Percentiles rank a stretch among this genome's conserved stretches.
Evolutionary conservation across 1,139 yeast species (phyloP).

Genomic region (Kurtzmaniella quercitrusa): DNA sequence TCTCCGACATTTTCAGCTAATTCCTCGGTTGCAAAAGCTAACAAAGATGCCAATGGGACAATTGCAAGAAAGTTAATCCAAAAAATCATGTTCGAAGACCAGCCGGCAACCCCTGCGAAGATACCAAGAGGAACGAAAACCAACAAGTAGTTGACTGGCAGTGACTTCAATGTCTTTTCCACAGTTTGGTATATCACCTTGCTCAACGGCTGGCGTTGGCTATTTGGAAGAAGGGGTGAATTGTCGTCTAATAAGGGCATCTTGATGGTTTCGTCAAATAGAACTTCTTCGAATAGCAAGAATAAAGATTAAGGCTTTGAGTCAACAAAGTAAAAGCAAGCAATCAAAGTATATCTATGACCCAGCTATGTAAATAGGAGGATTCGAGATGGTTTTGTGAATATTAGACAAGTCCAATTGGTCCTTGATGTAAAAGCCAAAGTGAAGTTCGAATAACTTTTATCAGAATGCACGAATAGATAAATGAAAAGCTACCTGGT

Average conservation of each 20-base stretch:
- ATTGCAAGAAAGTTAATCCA: constrained; percentile 82
- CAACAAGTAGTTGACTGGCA: constrained; percentile 74
- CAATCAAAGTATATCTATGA: no score
- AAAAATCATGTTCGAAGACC: constrained; percentile 62
- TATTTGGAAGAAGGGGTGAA: constrained; percentile 7
- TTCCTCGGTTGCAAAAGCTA: constrained; percentile 92
- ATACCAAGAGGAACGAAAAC: constrained; percentile 89
- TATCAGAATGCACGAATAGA: constrained; percentile 8
- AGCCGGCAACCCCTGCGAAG: constrained; percentile 55
- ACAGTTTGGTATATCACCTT: constrained; percentile 1
- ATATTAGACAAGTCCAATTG: no score
- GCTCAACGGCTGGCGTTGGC: constrained; percentile 1
- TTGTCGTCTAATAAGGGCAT: constrained; percentile 9
- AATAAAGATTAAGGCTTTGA: neutral
- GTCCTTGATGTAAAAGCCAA: no score
- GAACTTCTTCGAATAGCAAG: neutral
- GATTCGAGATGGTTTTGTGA: no score
- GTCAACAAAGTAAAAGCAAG: no score
- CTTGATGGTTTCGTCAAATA: neutral
- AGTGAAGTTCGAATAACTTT: neutral
- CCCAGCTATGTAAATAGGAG: no score
- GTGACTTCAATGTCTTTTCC: constrained; percentile 45
- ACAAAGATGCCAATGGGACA: constrained; percentile 84
- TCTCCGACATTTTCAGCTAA: constrained; percentile 82
- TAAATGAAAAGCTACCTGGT: neutral